phyloP scores from a whole-genome alignment of 2,329 filamentous ascomycete genomes.

The Pseudogymnoascus destructans region DNA sequence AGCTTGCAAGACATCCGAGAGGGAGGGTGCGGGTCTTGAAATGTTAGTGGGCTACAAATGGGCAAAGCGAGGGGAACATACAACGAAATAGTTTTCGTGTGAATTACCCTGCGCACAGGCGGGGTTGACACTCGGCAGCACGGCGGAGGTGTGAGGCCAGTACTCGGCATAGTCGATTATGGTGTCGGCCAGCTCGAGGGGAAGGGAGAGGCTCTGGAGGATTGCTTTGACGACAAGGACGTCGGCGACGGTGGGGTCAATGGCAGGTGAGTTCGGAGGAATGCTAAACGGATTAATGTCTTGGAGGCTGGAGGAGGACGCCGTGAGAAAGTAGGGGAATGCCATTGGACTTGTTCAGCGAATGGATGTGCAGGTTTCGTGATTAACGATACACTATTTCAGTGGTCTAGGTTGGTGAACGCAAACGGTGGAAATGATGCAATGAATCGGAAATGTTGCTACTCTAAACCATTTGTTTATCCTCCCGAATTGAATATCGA shows the following conservation, averaged over 20 bases:
- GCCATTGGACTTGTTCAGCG: background rate
- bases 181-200: constrained; percentile 40
- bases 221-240: constrained; percentile 37
- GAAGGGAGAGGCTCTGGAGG: constrained; percentile 35
- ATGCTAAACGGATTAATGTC: background rate
- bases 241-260: constrained; percentile 34
- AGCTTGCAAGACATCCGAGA: constrained; percentile 10
- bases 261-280: background rate
- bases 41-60: constrained; percentile 11
- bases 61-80: constrained; percentile 20
- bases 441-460: background rate
- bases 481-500: background rate
- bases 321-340: background rate
- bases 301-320: background rate
- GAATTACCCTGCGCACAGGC: background rate
- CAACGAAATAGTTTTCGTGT: constrained; percentile 31
- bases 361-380: background rate
- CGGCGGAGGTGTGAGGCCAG: constrained; percentile 37
- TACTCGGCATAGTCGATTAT: constrained; percentile 50
- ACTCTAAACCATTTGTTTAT: background rate
- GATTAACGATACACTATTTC: background rate
- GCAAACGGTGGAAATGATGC: too few species aligned
- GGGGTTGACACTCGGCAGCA: constrained; percentile 6
- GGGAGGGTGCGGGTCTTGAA: background rate
- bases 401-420: background rate